A percentile compares a stretch with the other conserved stretches of the same genome.
These are phyloP conservation scores for Heliamphora pulchella DNA, from an alignment of 179 eudicot species.

Conservation along the genomic window DNA sequence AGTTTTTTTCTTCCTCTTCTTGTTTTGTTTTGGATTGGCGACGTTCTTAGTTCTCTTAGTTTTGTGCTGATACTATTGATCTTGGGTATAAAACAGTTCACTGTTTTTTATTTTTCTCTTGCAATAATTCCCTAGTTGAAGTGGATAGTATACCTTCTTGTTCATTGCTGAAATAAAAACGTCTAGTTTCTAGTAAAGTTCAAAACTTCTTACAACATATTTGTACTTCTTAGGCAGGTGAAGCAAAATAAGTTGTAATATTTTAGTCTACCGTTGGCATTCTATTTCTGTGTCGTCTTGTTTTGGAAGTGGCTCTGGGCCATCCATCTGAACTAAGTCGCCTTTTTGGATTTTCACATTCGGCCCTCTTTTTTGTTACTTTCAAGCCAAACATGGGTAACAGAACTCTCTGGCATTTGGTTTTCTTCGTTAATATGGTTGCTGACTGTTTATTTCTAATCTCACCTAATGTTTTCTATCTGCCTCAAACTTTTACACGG, in stretches of 20 bases:
- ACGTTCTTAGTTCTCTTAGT: not conserved
- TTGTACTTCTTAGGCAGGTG: not conserved
- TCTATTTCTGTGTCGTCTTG: not conserved
- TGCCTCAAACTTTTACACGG: not conserved
- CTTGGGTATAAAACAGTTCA: not conserved
- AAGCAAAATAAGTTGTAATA: not conserved
- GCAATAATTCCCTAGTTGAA: not conserved
- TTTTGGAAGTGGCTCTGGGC: not conserved
- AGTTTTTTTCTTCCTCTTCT: no score
- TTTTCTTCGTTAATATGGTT: no score
- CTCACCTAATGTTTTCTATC: no score
- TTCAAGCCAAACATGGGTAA: not conserved
- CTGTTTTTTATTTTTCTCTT: no score
- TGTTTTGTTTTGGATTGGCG: no score
- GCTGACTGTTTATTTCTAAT: no score
- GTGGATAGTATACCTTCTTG: not conserved
- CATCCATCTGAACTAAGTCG: not conserved
- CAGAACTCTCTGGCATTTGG: not conserved
- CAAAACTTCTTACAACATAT: not conserved
- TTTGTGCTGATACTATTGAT: not conserved
- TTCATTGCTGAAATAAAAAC: not conserved
- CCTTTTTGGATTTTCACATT: not conserved
- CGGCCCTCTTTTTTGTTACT: not conserved
- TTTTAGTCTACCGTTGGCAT: not conserved
- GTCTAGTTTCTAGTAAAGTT: not conserved